Percentiles rank a stretch among this genome's conserved stretches.
These are phyloP conservation scores for Polyrhizophydium stewartii DNA, from an alignment of 371 early-diverging fungal species.

Conservation along the genomic window DNA sequence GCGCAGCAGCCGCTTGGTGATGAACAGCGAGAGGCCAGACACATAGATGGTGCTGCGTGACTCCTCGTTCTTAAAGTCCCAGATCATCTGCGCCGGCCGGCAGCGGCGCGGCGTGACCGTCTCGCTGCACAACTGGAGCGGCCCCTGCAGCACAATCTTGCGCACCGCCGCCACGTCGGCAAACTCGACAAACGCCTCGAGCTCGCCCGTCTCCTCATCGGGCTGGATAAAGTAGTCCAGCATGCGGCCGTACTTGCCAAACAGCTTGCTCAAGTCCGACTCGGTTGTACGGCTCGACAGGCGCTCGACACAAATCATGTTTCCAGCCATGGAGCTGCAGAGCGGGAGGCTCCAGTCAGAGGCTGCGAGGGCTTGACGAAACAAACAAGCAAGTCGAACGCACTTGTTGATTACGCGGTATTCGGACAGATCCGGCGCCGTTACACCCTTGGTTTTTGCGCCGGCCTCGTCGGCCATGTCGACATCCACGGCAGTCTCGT, in stretches of 20 bases:
- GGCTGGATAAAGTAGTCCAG: constrained; percentile 31
- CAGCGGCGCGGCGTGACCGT: constrained; percentile 26
- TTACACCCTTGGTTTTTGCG: neutral
- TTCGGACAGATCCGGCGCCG: neutral
- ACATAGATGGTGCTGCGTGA: constrained; percentile 36
- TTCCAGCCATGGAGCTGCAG: constrained; percentile 32
- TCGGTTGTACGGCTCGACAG: constrained; percentile 17
- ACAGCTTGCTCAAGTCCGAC: constrained; percentile 14
- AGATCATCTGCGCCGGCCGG: constrained; percentile 26
- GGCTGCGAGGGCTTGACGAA: neutral
- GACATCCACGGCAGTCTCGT: no score
- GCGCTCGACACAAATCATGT: constrained; percentile 30
- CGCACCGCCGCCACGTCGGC: constrained; percentile 8
- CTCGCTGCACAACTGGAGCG: constrained; percentile 9
- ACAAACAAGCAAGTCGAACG: neutral
- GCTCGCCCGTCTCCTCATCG: constrained; percentile 24
- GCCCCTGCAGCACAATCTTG: neutral
- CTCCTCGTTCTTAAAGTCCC: constrained; percentile 30
- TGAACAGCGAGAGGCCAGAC: constrained; percentile 20
- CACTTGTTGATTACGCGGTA: constrained; percentile 23
- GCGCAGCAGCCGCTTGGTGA: constrained; percentile 30
- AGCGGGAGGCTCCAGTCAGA: neutral
- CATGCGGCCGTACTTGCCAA: constrained; percentile 20
- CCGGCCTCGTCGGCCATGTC: no score
- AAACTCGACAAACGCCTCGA: constrained; percentile 38